Percentiles rank a stretch among this genome's conserved stretches.
phyloP scores from a whole-genome alignment of 139 green algal species.

The Zygnema circumcarinatum region DNA sequence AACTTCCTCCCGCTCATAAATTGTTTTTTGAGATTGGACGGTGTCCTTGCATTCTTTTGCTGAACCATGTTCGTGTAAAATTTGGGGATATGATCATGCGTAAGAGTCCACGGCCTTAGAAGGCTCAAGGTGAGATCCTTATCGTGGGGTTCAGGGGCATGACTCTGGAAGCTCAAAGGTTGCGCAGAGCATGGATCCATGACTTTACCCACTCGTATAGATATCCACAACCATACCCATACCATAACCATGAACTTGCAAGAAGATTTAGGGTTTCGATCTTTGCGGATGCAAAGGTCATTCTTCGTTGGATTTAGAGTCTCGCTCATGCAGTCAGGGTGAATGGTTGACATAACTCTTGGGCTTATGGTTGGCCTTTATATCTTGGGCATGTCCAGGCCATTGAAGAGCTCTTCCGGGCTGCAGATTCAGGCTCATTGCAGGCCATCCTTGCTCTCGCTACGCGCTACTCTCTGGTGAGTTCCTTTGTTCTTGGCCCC shows the following conservation, averaged over 20 bases:
- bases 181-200: too few relatives aligned
- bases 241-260: not conserved
- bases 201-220: too few relatives aligned
- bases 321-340: not conserved
- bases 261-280: not conserved
- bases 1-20: not conserved
- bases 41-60: not conserved
- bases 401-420: not conserved
- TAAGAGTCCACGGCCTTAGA: not conserved
- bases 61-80: not conserved
- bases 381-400: conserved; percentile 17
- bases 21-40: not conserved
- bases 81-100: not conserved
- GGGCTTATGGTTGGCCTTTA: not conserved
- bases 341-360: too few relatives aligned
- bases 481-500: not conserved
- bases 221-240: too few relatives aligned
- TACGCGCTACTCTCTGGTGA: conserved; percentile 10
- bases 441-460: conserved; percentile 15
- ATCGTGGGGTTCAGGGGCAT: not conserved
- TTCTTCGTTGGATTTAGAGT: not conserved
- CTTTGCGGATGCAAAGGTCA: not conserved
- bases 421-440: conserved; percentile 1
- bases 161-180: too few relatives aligned
- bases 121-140: not conserved